Percentiles rank a stretch among this genome's conserved stretches.
phyloP scores from a whole-genome alignment of 2,329 filamentous ascomycete species.

The Fusarium nurragi region DNA sequence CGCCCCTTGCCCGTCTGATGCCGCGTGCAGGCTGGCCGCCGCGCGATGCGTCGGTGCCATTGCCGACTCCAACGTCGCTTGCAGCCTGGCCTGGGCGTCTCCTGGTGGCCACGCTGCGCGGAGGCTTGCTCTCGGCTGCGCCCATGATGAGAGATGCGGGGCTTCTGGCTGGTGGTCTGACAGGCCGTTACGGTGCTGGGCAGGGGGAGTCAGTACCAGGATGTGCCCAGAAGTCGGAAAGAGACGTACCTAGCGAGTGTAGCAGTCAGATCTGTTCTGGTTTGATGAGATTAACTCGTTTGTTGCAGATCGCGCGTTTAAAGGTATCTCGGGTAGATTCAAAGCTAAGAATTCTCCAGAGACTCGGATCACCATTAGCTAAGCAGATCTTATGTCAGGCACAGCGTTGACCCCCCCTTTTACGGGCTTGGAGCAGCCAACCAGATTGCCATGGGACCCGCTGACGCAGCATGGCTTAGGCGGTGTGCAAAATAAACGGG shows the following conservation, averaged over 20 bases:
- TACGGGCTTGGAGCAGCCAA: background rate
- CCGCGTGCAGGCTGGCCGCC: background rate
- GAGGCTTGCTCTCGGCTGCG: conserved; percentile 21
- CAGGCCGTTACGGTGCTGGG: background rate
- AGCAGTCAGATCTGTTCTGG: conserved; percentile 12
- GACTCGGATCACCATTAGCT: conserved; percentile 27
- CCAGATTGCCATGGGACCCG: background rate
- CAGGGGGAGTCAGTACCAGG: conserved; percentile 1
- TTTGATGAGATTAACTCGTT: conserved; percentile 26
- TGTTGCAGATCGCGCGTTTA: conserved; percentile 29
- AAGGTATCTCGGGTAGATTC: conserved; percentile 34
- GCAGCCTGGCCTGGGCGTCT: conserved; percentile 12
- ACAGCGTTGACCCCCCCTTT: background rate
- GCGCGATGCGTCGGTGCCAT: background rate
- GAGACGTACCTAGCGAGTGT: conserved; percentile 15
- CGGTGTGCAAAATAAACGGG: conserved; percentile 32
- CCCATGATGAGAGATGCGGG: conserved; percentile 28
- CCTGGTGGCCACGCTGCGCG: conserved; percentile 11
- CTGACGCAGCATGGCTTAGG: conserved; percentile 14
- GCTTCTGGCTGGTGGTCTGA: conserved; percentile 8
- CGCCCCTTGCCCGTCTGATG: background rate
- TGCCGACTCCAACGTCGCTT: background rate
- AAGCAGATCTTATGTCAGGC: conserved; percentile 15
- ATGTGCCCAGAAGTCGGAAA: background rate
- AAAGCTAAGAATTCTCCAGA: conserved; percentile 28